Conservation (phyloP, 257 asterid species). For the Ilex asprella region DNA sequence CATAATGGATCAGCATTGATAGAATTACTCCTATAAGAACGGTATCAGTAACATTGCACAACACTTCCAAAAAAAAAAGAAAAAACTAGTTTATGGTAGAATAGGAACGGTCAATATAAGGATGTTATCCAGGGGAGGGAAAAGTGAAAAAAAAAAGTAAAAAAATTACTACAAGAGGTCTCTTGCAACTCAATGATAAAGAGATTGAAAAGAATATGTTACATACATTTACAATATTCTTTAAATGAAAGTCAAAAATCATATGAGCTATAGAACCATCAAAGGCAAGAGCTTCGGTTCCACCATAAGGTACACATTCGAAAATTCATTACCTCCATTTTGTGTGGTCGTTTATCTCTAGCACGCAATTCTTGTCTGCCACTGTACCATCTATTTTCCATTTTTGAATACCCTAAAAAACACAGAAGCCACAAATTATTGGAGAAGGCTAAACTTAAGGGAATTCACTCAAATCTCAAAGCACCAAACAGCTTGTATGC, state of each 20-base stretch:
- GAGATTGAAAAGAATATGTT: background rate
- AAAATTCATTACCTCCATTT: conserved; percentile 33
- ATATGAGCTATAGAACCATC: background rate
- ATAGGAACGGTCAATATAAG: too few relatives aligned
- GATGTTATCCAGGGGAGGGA: too few relatives aligned
- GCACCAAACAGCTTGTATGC: background rate
- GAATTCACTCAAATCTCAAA: background rate
- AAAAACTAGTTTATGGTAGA: too few relatives aligned
- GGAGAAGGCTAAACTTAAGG: conserved; percentile 2
- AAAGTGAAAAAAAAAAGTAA: too few relatives aligned
- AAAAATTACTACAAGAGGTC: too few relatives aligned
- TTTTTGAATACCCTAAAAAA: conserved; percentile 18
- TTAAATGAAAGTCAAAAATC: background rate
- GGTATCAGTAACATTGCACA: too few relatives aligned
- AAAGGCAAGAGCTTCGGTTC: background rate
- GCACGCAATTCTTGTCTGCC: conserved; percentile 55
- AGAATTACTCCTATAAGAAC: too few relatives aligned
- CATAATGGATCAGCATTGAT: too few relatives aligned
- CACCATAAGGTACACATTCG: conserved; percentile 5
- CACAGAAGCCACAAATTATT: background rate
- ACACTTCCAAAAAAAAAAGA: too few relatives aligned
- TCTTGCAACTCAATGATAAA: too few relatives aligned
- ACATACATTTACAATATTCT: too few relatives aligned
- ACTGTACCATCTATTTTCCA: conserved; percentile 65
- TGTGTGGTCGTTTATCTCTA: conserved; percentile 41